Percentiles rank a stretch among this genome's conserved stretches.
Conservation (phyloP, 768 basidiomycete genomes). For the Rhodotorula diobovata region DNA sequence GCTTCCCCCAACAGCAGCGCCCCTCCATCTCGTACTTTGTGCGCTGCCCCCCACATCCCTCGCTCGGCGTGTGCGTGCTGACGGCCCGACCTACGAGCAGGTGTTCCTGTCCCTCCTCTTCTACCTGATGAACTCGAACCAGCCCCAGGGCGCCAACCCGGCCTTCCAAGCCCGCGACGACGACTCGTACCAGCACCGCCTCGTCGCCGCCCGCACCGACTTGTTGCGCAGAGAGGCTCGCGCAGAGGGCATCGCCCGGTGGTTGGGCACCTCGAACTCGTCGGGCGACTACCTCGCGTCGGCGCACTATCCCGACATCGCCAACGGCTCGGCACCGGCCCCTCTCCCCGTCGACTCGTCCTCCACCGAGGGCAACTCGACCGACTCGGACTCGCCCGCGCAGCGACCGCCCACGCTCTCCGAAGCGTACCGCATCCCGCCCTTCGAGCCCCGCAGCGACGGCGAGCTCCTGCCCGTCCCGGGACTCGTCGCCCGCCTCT, state of each 20-base stretch:
- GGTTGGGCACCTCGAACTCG: slow-evolving; percentile 12
- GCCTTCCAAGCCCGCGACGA: not conserved
- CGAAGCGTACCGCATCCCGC: not conserved
- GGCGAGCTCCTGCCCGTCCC: not conserved
- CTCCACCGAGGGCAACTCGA: not conserved
- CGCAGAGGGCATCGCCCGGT: slow-evolving; percentile 13
- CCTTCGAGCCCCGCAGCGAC: not conserved
- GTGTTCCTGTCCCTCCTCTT: slow-evolving; percentile 29
- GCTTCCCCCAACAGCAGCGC: slow-evolving; percentile 12
- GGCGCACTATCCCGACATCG: slow-evolving; percentile 13
- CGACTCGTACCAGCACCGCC: not conserved
- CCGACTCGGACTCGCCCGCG: too few species aligned
- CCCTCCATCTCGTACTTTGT: slow-evolving; percentile 24
- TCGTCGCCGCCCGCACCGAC: not conserved
- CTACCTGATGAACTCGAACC: slow-evolving; percentile 28
- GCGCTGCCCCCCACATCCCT: not conserved
- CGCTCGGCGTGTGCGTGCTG: not conserved
- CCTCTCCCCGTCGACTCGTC: not conserved
- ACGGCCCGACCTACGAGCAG: not conserved
- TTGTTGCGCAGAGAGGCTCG: slow-evolving; percentile 11
- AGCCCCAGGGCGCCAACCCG: not conserved
- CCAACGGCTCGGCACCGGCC: slow-evolving; percentile 1
- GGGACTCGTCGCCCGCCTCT: not conserved
- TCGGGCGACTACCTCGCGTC: slow-evolving; percentile 9
- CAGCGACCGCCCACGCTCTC: not conserved